Conservation (phyloP, 805 yeast species). For the Yamadazyma akitaensis region DNA sequence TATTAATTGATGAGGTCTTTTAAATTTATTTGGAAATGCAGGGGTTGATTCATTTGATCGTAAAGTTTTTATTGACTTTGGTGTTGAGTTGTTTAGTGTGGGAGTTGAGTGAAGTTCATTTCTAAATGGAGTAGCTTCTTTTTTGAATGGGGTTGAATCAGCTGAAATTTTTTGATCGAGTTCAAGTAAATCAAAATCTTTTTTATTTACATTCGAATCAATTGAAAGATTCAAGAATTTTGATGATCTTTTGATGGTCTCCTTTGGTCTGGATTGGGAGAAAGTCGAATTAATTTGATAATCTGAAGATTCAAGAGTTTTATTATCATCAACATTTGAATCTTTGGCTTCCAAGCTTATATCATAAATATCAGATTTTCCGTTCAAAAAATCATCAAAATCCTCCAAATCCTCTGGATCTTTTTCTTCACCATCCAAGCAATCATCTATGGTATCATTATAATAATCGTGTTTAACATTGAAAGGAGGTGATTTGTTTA, state of each 20-base stretch:
- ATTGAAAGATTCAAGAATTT: conserved; percentile 41
- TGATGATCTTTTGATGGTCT: conserved; percentile 39
- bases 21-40: conserved; percentile 29
- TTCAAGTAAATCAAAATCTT: conserved; percentile 5
- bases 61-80: background rate
- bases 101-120: background rate
- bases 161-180: background rate
- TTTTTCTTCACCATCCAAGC: conserved; percentile 2
- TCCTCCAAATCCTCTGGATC: background rate
- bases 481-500: conserved; percentile 43
- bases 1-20: conserved; percentile 42
- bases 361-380: background rate
- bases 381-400: background rate
- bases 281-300: background rate
- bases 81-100: conserved; percentile 6
- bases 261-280: conserved; percentile 9
- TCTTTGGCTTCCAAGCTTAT: background rate
- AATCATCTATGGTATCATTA: conserved; percentile 22
- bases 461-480: conserved; percentile 31
- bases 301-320: background rate
- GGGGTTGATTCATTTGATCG: conserved; percentile 13
- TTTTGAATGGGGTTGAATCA: conserved; percentile 4
- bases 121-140: background rate
- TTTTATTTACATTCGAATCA: conserved; percentile 20
- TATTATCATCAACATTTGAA: background rate